These are phyloP conservation scores for Elasticomyces elasticus DNA, from an alignment of 495 filamentous ascomycete species.

Conservation along the genomic window DNA sequence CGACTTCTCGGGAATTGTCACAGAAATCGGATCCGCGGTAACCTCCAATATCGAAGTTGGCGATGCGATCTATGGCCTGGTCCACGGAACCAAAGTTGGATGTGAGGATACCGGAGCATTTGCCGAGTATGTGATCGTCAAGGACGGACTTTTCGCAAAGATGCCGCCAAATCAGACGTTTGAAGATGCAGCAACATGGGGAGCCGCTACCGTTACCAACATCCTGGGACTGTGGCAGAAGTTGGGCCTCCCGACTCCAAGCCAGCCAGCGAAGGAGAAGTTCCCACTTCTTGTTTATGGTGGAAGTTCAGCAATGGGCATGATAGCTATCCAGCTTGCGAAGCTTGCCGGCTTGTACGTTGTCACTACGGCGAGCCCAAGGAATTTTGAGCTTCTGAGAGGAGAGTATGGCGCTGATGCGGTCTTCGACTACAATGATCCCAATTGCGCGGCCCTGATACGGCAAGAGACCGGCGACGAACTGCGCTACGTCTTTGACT, in stretches of 20 bases:
- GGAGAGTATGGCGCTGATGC: background rate
- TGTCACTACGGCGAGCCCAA: background rate
- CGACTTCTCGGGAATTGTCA: constrained; percentile 44
- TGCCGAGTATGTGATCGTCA: background rate
- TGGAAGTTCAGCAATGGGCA: background rate
- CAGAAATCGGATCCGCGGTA: constrained; percentile 39
- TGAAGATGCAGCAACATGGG: background rate
- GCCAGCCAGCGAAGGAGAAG: background rate
- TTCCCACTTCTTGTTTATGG: background rate
- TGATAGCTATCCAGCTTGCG: background rate
- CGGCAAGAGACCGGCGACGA: background rate
- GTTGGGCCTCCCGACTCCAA: background rate
- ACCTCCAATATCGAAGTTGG: constrained; percentile 23
- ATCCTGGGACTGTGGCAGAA: background rate
- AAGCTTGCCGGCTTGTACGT: background rate
- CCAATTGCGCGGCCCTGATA: background rate
- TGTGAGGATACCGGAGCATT: background rate
- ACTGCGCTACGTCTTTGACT: background rate
- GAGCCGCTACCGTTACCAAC: background rate
- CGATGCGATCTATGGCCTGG: background rate
- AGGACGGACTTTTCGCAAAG: background rate
- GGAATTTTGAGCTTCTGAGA: too few species aligned
- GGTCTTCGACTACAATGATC: background rate
- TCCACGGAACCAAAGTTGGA: background rate
- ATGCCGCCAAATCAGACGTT: background rate